Base-by-base conservation (phyloP, 169 alveolate genomes). In the Eimeria mitis region DNA sequence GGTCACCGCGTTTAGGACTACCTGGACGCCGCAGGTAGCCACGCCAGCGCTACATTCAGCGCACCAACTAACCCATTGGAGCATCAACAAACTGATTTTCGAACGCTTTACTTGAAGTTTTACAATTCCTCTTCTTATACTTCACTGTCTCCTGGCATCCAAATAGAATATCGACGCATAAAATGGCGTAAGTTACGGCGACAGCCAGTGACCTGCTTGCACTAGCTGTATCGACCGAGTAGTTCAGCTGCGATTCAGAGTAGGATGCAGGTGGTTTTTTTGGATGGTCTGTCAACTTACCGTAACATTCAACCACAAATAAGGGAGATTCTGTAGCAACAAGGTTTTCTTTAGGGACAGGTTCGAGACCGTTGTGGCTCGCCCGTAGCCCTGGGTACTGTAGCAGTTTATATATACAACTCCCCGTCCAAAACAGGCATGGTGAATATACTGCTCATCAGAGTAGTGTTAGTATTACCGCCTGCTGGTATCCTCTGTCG, bases 151-250 rank as follows among this genome's bases (percentile, higher is more conserved):
- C 83, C 31, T 73, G n/a, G 11, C 19, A 4, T 73, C 31, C 40
- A 78, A 78, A 44, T 49, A 47, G n/a, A 7, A 40, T 68, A 49
- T 16, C 61, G n/a, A 44, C 68, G 28, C 42, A 78, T n/a, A 78
- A 78, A 78, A 78, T 78, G 88, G 68, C 63, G 88, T 78, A 78
- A 78, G 88, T 78, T 31, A 2, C 34, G 11, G 44, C 9, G 65
- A 52, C 7, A 6, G 7, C 78, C 47, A 47, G 83, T 73, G 83
- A 73, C 83, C 83, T n/a, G 83, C 56, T 73, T 37, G 34, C 52
- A 40, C 28, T 5, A 40, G 21, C 54, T 14, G 21, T 14, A 37
- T 73, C 83, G 83, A 73, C 13, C 16, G 3, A 73, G n/a, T 8
- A n/a, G 83, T 40, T 31, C 83, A 40, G 34, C 13, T 40, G 83